A percentile compares a stretch with the other conserved stretches of the same genome.
Evolutionary conservation across 2,329 filamentous ascomycete species (phyloP).

Genomic region (Leptodontidium sp.): DNA sequence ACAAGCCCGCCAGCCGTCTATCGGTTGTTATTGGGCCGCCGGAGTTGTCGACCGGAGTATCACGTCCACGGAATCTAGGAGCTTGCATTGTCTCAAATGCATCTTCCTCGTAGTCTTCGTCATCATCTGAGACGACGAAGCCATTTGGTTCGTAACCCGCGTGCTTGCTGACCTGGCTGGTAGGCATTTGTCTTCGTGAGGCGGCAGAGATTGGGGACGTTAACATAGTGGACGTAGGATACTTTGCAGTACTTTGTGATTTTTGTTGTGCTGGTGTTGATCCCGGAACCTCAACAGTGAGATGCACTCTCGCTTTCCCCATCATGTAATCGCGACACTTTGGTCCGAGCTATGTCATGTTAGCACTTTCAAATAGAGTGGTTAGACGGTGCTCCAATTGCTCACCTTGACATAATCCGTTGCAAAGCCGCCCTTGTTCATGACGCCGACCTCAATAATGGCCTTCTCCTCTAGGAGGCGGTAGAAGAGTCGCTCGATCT

Average conservation of each 20-base stretch:
- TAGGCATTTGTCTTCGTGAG: constrained; percentile 45
- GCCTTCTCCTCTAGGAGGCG: constrained; percentile 77
- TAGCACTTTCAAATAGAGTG: constrained; percentile 42
- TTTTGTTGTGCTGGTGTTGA: constrained; percentile 32
- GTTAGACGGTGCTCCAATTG: constrained; percentile 17
- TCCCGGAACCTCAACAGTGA: constrained; percentile 43
- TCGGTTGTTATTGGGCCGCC: constrained; percentile 68
- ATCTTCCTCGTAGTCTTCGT: constrained; percentile 49
- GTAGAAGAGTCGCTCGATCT: constrained; percentile 86
- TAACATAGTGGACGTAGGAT: constrained; percentile 69
- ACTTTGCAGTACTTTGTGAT: constrained; percentile 17
- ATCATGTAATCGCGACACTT: constrained; percentile 41
- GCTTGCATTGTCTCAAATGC: constrained; percentile 35
- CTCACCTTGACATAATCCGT: constrained; percentile 76
- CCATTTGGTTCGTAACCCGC: constrained; percentile 50
- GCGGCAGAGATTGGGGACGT: constrained; percentile 64
- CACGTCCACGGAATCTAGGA: constrained; percentile 44
- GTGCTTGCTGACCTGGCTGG: constrained; percentile 46
- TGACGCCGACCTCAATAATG: constrained; percentile 73
- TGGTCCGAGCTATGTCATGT: constrained; percentile 42
- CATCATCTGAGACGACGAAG: constrained; percentile 56
- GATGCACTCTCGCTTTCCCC: constrained; percentile 41
- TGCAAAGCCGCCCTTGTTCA: constrained; percentile 71
- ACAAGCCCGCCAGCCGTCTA: constrained; percentile 60
- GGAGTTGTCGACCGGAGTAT: constrained; percentile 48